Evolutionary conservation across 2,329 filamentous ascomycete species (phyloP).

Genomic region (Fusarium verrucosum): DNA sequence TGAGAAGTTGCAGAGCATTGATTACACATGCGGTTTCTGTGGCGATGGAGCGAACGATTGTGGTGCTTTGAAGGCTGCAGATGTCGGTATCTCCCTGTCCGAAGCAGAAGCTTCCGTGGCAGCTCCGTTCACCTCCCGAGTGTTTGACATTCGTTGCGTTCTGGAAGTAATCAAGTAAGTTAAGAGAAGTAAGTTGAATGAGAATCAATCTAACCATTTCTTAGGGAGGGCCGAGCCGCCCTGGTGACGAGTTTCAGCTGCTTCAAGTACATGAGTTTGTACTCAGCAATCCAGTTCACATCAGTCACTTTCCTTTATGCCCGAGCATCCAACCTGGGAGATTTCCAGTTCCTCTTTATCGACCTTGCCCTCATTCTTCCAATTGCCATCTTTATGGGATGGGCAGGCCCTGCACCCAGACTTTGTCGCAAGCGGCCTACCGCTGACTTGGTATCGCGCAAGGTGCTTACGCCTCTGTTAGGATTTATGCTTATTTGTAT

Average conservation of each 20-base stretch:
- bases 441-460: constrained; percentile 89
- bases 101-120: constrained; percentile 98
- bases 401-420: constrained; percentile 83
- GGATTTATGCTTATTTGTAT: constrained; percentile 89
- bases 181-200: background rate
- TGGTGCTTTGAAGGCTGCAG: constrained; percentile 93
- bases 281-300: constrained; percentile 99
- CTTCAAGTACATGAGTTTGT: constrained; percentile 99
- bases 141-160: constrained; percentile 97
- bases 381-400: constrained; percentile 98
- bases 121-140: constrained; percentile 93
- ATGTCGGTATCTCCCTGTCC: constrained; percentile 95
- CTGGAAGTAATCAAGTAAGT: constrained; percentile 83
- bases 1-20: constrained; percentile 95
- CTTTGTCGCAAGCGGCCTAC: constrained; percentile 88
- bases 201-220: constrained; percentile 33
- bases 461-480: constrained; percentile 87
- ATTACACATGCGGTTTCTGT: constrained; percentile 95
- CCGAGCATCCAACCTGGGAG: constrained; percentile 90
- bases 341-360: constrained; percentile 98
- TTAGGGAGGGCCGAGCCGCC: constrained; percentile 87
- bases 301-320: constrained; percentile 97
- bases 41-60: constrained; percentile 98
- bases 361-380: constrained; percentile 92
- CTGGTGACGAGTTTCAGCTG: constrained; percentile 99